These are phyloP conservation scores for Davidsoniella neocaledoniae DNA, from an alignment of 2,329 filamentous ascomycete genomes.

Conservation along the genomic window DNA sequence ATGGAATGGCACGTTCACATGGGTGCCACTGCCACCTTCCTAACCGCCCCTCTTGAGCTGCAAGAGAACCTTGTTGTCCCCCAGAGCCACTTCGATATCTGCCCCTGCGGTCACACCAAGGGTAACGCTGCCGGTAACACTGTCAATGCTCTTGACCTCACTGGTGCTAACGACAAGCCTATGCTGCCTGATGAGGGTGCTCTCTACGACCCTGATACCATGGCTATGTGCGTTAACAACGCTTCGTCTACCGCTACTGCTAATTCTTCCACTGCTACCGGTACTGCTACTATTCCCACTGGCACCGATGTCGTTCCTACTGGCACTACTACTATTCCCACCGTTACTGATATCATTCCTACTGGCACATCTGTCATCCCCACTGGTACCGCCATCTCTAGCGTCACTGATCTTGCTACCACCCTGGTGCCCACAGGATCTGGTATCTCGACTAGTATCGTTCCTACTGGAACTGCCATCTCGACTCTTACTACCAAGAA, in stretches of 20 bases:
- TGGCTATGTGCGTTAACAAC: constrained; percentile 2
- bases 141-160: constrained; percentile 31
- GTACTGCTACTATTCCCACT: neutral
- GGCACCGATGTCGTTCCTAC: neutral
- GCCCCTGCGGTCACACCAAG: constrained; percentile 22
- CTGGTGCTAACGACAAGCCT: constrained; percentile 16
- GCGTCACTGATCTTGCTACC: no score
- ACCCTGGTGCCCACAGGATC: no score
- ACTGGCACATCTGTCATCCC: neutral
- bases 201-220: constrained; percentile 3
- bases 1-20: constrained; percentile 38
- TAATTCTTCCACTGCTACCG: neutral
- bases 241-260: neutral
- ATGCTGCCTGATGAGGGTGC: constrained; percentile 9
- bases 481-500: neutral
- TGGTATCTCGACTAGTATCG: neutral
- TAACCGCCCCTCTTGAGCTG: constrained; percentile 24
- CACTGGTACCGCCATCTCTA: neutral
- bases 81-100: constrained; percentile 25
- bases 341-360: neutral
- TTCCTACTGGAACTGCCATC: neutral
- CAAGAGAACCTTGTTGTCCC: constrained; percentile 32
- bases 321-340: neutral
- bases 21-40: constrained; percentile 27
- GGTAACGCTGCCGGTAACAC: constrained; percentile 47